phyloP scores from a whole-genome alignment of 345 rosid genomes.

The Pelargonium nanum region DNA sequence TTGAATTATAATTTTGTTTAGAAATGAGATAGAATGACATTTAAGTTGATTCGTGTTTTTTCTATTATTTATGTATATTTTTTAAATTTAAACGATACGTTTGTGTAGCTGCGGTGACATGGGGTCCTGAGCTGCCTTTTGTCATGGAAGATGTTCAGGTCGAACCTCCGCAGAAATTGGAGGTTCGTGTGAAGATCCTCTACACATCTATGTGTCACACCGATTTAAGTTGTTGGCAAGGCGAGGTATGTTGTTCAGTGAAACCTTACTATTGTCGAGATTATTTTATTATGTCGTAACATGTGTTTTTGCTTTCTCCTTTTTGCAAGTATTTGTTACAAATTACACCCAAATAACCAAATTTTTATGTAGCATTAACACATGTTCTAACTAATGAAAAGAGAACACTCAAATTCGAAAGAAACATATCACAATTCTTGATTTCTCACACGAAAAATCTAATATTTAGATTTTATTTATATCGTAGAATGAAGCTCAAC shows the following conservation, averaged over 20 bases:
- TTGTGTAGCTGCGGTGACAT: conserved; percentile 44
- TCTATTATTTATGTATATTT: background rate
- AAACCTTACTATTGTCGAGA: no score
- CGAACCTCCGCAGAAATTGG: conserved; percentile 52
- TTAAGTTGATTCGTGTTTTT: background rate
- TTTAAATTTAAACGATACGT: background rate
- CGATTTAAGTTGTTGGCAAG: conserved; percentile 52
- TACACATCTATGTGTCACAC: conserved; percentile 61
- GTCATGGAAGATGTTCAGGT: conserved; percentile 46
- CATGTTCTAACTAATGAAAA: no score
- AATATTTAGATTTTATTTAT: background rate
- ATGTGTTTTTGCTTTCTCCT: background rate
- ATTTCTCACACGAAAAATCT: background rate
- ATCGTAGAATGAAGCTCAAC: conserved; percentile 43
- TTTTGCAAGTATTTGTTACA: background rate
- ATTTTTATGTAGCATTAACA: no score
- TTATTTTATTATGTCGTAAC: background rate
- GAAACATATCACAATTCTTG: background rate
- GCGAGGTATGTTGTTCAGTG: conserved; percentile 45
- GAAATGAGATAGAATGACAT: background rate
- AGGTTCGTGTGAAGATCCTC: conserved; percentile 50
- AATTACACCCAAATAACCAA: no score
- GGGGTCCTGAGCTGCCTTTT: conserved; percentile 48
- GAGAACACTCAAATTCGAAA: no score
- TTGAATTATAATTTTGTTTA: background rate